phyloP scores from a whole-genome alignment of 1,139 yeast species.

The Protomyces inundatus region DNA sequence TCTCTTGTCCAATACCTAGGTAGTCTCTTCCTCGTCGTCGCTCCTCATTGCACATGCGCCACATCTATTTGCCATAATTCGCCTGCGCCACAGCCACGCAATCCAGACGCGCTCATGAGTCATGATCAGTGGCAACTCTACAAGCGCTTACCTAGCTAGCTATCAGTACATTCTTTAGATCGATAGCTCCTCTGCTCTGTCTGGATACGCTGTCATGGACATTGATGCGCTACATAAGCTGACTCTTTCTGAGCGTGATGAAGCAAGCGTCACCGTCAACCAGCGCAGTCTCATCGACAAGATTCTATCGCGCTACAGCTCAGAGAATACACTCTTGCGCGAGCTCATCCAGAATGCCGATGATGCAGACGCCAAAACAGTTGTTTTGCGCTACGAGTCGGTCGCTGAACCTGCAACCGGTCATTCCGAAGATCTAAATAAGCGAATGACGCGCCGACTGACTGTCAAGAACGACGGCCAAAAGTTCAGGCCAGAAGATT shows the following conservation, averaged over 20 bases:
- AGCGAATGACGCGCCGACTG: background rate
- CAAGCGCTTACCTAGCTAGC: too few relatives aligned
- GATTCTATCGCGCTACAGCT: slow-evolving; percentile 25
- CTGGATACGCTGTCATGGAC: background rate
- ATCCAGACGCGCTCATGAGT: too few relatives aligned
- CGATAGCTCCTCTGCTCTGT: too few relatives aligned
- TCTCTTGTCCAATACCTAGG: background rate
- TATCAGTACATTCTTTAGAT: too few relatives aligned
- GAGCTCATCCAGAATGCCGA: slow-evolving; percentile 38
- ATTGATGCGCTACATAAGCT: slow-evolving; percentile 20
- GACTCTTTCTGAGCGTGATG: slow-evolving; percentile 12
- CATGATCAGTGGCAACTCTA: too few relatives aligned
- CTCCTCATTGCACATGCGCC: too few relatives aligned
- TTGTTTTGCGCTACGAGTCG: slow-evolving; percentile 36
- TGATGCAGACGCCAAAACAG: slow-evolving; percentile 42
- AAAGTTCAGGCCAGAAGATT: slow-evolving; percentile 41
- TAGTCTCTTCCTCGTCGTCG: too few relatives aligned
- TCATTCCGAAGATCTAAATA: background rate
- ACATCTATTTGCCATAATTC: too few relatives aligned
- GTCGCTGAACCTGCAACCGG: background rate
- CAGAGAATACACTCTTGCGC: slow-evolving; percentile 27
- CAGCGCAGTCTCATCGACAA: slow-evolving; percentile 26
- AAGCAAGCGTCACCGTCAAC: slow-evolving; percentile 26
- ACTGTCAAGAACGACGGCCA: slow-evolving; percentile 39
- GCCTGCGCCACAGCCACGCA: too few relatives aligned